phyloP scores from a whole-genome alignment of 768 basidiomycete genomes.

The Fomitopsis serialis region DNA sequence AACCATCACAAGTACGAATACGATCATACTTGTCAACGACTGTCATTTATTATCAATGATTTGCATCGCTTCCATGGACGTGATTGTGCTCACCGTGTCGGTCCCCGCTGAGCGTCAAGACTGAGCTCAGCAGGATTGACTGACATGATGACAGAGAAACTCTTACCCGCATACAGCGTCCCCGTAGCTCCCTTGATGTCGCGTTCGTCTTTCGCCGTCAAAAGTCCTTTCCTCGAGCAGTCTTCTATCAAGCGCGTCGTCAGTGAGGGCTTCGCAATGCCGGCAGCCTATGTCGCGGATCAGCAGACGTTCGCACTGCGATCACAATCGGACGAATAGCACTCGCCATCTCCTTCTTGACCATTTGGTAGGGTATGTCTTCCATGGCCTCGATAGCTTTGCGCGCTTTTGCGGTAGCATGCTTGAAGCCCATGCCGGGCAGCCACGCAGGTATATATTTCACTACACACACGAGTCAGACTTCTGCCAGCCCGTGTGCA shows the following conservation, averaged over 20 bases:
- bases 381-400: constrained; percentile 6
- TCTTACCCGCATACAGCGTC: constrained; percentile 18
- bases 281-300: constrained; percentile 7
- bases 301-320: background rate
- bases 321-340: too few relatives aligned
- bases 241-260: constrained; percentile 14
- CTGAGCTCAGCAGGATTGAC: background rate
- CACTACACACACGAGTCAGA: background rate
- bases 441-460: background rate
- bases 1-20: constrained; percentile 36
- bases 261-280: constrained; percentile 16
- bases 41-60: constrained; percentile 10
- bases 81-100: constrained; percentile 13
- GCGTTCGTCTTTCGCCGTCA: constrained; percentile 14
- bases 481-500: background rate
- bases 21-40: constrained; percentile 34
- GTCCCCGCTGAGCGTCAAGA: constrained; percentile 13
- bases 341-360: constrained; percentile 13
- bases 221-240: constrained; percentile 2
- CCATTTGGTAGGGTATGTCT: constrained; percentile 16
- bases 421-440: constrained; percentile 1
- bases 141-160: background rate
- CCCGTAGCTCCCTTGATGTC: constrained; percentile 18
- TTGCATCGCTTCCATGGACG: background rate
- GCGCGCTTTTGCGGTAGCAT: background rate